Conservation (phyloP, 805 yeast species). For the Lipomyces yamanashiensis region DNA sequence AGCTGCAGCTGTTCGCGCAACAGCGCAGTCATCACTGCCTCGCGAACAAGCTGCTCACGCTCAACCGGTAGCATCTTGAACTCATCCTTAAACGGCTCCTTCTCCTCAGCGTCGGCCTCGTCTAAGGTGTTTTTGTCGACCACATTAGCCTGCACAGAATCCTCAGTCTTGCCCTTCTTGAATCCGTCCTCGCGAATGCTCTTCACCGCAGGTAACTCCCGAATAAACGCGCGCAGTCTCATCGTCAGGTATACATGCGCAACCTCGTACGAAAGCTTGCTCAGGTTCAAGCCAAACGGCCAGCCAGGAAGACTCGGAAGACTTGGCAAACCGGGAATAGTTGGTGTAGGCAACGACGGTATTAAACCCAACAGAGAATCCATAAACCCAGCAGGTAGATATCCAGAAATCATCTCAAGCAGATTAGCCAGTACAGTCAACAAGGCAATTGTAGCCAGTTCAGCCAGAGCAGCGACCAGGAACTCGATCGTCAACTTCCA, state of each 20-base stretch:
- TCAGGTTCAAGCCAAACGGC: background rate
- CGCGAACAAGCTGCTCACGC: no score
- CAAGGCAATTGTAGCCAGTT: background rate
- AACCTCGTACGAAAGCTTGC: background rate
- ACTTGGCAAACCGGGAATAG: background rate
- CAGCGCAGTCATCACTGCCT: no score
- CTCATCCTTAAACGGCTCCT: background rate
- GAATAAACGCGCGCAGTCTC: background rate
- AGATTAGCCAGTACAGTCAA: background rate
- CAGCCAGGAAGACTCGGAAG: background rate
- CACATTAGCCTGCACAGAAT: background rate
- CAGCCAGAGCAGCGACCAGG: background rate
- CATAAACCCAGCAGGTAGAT: background rate
- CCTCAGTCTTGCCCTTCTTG: background rate
- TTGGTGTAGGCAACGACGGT: background rate
- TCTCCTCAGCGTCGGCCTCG: background rate
- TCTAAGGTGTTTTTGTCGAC: no score
- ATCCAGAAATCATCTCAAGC: background rate
- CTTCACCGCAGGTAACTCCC: background rate
- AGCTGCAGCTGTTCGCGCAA: no score
- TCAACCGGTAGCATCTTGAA: background rate
- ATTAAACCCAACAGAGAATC: background rate
- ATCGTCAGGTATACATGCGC: background rate
- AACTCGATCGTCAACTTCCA: background rate
- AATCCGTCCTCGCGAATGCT: background rate